Evolutionary conservation across 345 rosid genomes (phyloP), one percentile per base, ranked within the genome.

Genomic region (Syzygium aromaticum): DNA sequence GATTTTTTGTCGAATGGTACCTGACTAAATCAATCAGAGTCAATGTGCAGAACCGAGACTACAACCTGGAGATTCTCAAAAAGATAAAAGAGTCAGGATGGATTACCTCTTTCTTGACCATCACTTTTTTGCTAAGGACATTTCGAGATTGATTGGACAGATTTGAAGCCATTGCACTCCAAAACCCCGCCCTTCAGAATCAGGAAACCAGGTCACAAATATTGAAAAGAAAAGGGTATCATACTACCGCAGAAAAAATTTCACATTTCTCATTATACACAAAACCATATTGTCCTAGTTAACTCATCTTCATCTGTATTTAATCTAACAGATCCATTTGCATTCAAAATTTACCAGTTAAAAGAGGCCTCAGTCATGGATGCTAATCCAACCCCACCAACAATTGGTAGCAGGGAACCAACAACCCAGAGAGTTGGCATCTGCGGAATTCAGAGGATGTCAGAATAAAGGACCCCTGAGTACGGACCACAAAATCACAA

Each of bases 361-460:
- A 98, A 98, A 80, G 99, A 96, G 77, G 93, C 96, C 92, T 98
- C 99, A 23, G 98, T 95, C 15, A 93, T 91, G 56, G 99, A 98
- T 86, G 99, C 99, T 90, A 98, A 96, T 11, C 93, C 98, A 87
- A 98, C 99, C 51, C 99, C 99, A 87, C 99, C 97, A 91, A 94
- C 98, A 88, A 98, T 95, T 46, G 99, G 99, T 52, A 98, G 0
- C 84, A 98, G 95, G 88, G 99, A 95, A 93, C 90, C 91, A 86
- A 98, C 93, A n/a, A 98, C 98, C 99, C 96, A 98, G 78, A 89
- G 86, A 77, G 98, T 95, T 49, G 99, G 99, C 78, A 90, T 53
- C 99, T 98, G 94, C 84, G 84, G 85, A 89, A 54, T 73, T 40
- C 80, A 73, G 80, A 25, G 19, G 80, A 73, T 33, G 46, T 73